Base-by-base conservation (phyloP, 1,139 yeast species). In the Tardiomyces digboiensis region DNA sequence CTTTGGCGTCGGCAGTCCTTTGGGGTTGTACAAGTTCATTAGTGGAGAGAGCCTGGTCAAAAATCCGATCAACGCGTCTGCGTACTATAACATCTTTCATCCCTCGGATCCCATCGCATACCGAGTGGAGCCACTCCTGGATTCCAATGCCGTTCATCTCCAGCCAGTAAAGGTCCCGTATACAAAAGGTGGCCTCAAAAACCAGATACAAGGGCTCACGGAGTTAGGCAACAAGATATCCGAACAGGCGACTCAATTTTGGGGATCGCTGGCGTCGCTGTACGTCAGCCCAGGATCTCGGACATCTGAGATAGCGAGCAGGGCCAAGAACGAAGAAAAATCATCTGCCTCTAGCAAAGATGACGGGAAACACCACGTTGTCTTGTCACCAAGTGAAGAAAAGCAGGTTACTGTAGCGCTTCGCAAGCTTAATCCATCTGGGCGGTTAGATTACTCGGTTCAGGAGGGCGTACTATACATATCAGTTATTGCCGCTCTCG, bases 1-100 rank as follows among this genome's bases (percentile, higher is more conserved):
- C 51, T 88, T 88, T 58, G 76, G 87, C 23, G 75, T 83, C 18
- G 98, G 98, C 0, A 85, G 95, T 2, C 97, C 97, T 1, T 79
- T 83, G 18, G 97, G 95, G 2, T 80, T 88, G 40, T 88, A 91
- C 50, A 50, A 65, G 45, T 51, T 65, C 10, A 52, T 65, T 19
- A 56, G 37, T n/a, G 46, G 26, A 12, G 43, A 16, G 23, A 4
- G 3, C 16, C 33, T 26, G 16, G 14, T 16, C 33, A 8, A 16
- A n/a, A 26, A 26, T n/a, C 33, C 16, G 8, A n/a, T 26, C 33
- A 26, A 26, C 33, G 33, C 71, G 78, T 8, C 23, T 23, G 48
- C 49, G 20, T 58, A 68, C 23, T 68, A 66, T 54, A 68, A 68
- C 47, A 52, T 68, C 36, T 52, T 61, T 42, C 67, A 68, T 49